Percentiles rank a stretch among this genome's conserved stretches.
phyloP scores from a whole-genome alignment of 306 rosid species.

The Lathyrus oleraceus region DNA sequence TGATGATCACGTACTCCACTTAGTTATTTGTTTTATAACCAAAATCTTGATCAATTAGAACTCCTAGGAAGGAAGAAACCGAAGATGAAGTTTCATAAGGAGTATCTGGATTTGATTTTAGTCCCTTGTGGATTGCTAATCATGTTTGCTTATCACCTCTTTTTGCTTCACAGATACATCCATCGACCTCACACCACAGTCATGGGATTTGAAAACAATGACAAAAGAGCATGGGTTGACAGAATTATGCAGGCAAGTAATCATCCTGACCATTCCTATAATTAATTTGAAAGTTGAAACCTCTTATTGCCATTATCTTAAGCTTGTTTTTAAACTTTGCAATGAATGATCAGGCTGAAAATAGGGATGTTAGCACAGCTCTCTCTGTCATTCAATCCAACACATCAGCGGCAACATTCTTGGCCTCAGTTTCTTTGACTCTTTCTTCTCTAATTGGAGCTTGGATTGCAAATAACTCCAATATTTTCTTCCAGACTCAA shows the following conservation, averaged over 20 bases:
- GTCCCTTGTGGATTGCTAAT: constrained; percentile 70
- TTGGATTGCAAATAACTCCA: constrained; percentile 63
- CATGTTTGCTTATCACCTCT: constrained; percentile 70
- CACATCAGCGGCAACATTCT: constrained; percentile 61
- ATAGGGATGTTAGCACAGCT: too few relatives aligned
- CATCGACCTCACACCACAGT: constrained; percentile 65
- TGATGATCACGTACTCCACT: constrained; percentile 4
- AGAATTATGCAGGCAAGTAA: constrained; percentile 68
- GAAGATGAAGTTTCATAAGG: constrained; percentile 55
- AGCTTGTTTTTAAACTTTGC: too few relatives aligned
- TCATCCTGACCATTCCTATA: background rate
- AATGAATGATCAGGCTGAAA: too few relatives aligned
- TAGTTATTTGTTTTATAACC: constrained; percentile 13
- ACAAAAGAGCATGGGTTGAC: constrained; percentile 72
- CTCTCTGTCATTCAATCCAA: too few relatives aligned
- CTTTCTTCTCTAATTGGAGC: constrained; percentile 73
- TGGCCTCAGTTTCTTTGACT: constrained; percentile 62
- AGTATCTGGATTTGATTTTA: constrained; percentile 65
- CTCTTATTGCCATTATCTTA: too few relatives aligned
- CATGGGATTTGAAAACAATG: constrained; percentile 69
- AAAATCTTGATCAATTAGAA: constrained; percentile 5
- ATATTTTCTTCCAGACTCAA: constrained; percentile 41
- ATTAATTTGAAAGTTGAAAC: constrained; percentile 19
- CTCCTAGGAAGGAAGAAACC: background rate
- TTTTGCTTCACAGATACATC: constrained; percentile 61